Conservation (phyloP, 805 yeast species). For the Kodamaea sagamina region DNA sequence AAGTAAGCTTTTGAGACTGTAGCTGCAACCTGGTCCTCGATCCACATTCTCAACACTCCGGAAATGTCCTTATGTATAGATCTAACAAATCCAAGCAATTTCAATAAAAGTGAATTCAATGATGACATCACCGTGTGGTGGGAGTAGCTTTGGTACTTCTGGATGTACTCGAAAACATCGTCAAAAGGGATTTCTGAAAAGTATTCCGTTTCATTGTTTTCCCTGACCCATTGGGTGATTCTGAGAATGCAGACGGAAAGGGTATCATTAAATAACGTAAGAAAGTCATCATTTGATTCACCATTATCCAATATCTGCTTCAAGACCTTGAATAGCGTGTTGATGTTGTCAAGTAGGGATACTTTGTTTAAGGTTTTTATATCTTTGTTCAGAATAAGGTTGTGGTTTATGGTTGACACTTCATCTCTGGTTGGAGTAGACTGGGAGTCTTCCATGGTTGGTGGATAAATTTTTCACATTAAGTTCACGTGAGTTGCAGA, state of each 20-base stretch:
- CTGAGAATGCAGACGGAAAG: constrained; percentile 67
- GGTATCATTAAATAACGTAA: constrained; percentile 45
- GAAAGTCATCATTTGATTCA: constrained; percentile 13
- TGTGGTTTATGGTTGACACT: background rate
- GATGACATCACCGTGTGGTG: constrained; percentile 74
- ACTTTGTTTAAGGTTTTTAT: background rate
- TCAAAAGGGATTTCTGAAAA: constrained; percentile 24
- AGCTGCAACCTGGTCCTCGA: constrained; percentile 38
- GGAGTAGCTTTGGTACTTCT: constrained; percentile 71
- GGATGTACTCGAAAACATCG: constrained; percentile 50
- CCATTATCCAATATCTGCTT: background rate
- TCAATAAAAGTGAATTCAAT: constrained; percentile 58
- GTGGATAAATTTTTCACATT: constrained; percentile 1
- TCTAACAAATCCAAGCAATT: constrained; percentile 42
- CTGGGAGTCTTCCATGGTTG: constrained; percentile 2
- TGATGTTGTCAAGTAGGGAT: background rate
- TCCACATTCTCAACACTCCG: constrained; percentile 41
- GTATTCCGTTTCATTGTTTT: constrained; percentile 16
- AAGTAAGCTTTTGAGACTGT: constrained; percentile 61
- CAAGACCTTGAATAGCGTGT: background rate
- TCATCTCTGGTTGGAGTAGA: background rate
- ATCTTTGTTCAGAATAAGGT: background rate
- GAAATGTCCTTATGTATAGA: background rate
- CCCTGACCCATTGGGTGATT: constrained; percentile 40
- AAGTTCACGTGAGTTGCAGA: too few species aligned